Evolutionary conservation across 352 stramenopile species (phyloP).

Genomic region (Phytophthora idaei): DNA sequence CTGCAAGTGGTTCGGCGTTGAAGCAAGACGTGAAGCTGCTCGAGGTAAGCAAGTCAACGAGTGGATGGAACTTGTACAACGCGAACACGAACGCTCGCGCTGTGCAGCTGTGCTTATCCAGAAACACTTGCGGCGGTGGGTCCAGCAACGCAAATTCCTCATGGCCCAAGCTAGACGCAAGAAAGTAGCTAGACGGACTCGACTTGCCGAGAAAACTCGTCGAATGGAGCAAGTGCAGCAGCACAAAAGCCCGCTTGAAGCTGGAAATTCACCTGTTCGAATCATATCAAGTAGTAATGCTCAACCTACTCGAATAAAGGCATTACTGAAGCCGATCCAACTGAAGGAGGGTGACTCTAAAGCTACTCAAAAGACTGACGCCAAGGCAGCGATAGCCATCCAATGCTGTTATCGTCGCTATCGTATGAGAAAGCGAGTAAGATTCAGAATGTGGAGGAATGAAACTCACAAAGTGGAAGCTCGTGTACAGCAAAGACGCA

Average conservation of each 20-base stretch:
- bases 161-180: constrained; percentile 30
- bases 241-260: neutral
- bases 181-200: constrained; percentile 36
- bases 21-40: constrained; percentile 17
- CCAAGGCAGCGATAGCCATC: constrained; percentile 21
- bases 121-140: constrained; percentile 52
- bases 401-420: constrained; percentile 41
- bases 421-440: constrained; percentile 13
- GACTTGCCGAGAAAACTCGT: constrained; percentile 36
- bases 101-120: constrained; percentile 48
- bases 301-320: constrained; percentile 10
- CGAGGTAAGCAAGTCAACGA: constrained; percentile 22
- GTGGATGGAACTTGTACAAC: constrained; percentile 34
- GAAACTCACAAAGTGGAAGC: constrained; percentile 41
- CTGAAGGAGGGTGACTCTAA: constrained; percentile 11
- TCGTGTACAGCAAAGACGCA: constrained; percentile 26
- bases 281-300: neutral
- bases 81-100: constrained; percentile 27
- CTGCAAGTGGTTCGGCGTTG: constrained; percentile 29
- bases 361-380: constrained; percentile 5
- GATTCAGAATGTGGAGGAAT: constrained; percentile 25
- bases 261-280: constrained; percentile 2
- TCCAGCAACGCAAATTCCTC: constrained; percentile 50
- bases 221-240: constrained; percentile 3
- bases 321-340: constrained; percentile 15